Evolutionary conservation across 2,329 filamentous ascomycete genomes (phyloP).

Genomic region (Fusarium liriodendri): DNA sequence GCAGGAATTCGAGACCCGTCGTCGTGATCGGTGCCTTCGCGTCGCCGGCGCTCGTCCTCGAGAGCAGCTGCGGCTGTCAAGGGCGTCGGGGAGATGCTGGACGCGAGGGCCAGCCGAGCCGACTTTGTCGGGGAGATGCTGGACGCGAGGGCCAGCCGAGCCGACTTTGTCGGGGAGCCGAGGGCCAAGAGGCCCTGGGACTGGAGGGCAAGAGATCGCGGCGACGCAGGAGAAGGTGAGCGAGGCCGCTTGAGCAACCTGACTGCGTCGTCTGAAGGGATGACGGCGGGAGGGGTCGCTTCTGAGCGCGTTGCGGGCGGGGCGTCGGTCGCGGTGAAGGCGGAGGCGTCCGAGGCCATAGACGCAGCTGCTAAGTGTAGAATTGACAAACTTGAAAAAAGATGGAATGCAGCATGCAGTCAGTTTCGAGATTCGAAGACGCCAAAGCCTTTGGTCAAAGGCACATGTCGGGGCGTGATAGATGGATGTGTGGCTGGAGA

Average conservation of each 20-base stretch:
- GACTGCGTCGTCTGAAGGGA: conserved; percentile 52
- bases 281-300: conserved; percentile 49
- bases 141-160: conserved; percentile 59
- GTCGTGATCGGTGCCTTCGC: conserved; percentile 55
- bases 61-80: conserved; percentile 66
- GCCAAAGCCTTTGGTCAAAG: conserved; percentile 43
- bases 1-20: conserved; percentile 53
- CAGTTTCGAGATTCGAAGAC: conserved; percentile 39
- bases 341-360: conserved; percentile 67
- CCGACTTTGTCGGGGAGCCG: conserved; percentile 65
- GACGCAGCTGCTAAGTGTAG: conserved; percentile 38
- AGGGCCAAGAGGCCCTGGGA: conserved; percentile 50
- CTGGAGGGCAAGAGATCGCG: conserved; percentile 45
- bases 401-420: conserved; percentile 36
- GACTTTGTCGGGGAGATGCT: conserved; percentile 65
- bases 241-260: conserved; percentile 58
- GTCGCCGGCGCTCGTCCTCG: conserved; percentile 63
- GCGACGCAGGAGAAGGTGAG: conserved; percentile 58
- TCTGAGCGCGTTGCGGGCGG: conserved; percentile 54
- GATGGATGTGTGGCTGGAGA: conserved; percentile 55
- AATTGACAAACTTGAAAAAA: conserved; percentile 33
- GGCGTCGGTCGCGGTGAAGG: conserved; percentile 65
- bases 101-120: conserved; percentile 60
- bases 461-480: conserved; percentile 51
- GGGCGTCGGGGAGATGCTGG: conserved; percentile 57